Base-by-base conservation (phyloP, 768 basidiomycete genomes). In the Mycena latifolia region DNA sequence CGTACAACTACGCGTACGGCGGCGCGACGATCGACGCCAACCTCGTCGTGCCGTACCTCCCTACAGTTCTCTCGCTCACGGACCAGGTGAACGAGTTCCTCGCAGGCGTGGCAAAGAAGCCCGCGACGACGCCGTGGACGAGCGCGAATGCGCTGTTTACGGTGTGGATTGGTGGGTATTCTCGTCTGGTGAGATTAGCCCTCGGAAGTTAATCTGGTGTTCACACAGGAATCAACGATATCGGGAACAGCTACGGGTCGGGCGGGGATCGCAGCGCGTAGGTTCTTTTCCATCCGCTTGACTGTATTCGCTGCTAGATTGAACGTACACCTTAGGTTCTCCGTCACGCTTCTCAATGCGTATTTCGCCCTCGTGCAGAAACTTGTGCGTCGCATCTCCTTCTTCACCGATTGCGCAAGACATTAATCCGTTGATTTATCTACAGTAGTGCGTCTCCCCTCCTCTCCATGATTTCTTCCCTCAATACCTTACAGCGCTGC, bases 31-130 rank as follows among this genome's bases (percentile, higher is more conserved):
- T 90, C 65, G 83, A 91, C 69, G 78, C 84, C 8, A 80, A 70
- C 31, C 82, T 91, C 35, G 89, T 91, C 37, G 67, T 79, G 5
- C 88, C 89, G 6, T 88, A 82, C 69, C 63, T 71, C 39, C 79
- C 87, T 0, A 84, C 82, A 0, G 86, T 89, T 17, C 75, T 86
- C 51, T 87, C 83, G 12, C 74, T 89, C 55, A 83, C 81, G 0
- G 87, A 91, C 63, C 89, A 92, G 70, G 87, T 91, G 20, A 85
- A 85, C 61, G 74, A 88, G 62, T 91, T 89, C 76, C 76, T 90
- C 55, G 69, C 65, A 20, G 77, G 80, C 10, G 82, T 80, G 0
- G 85, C 80, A 2, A 77, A 70, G 37, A 86, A 86, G 72, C 88
- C 89, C 0, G 74, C 80, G 10, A 77, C 75, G 2, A 83, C 86